phyloP scores from a whole-genome alignment of 2,329 filamentous ascomycete species.

The Cyphellophora europaea region DNA sequence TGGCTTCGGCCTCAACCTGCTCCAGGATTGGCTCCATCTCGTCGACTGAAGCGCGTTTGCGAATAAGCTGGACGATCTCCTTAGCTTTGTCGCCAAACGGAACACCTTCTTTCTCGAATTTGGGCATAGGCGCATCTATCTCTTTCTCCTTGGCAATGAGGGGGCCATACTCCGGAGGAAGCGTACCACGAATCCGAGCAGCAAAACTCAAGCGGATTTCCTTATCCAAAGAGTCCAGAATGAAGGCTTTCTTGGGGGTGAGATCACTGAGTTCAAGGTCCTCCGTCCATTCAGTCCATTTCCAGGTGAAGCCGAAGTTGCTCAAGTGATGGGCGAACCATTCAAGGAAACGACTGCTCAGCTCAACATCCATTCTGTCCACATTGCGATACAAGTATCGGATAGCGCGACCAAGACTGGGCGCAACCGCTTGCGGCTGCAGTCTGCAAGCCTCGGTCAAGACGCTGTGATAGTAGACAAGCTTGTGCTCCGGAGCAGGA shows the following conservation, averaged over 20 bases:
- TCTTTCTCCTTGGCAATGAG: constrained; percentile 83
- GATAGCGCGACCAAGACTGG: constrained; percentile 85
- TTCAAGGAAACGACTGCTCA: constrained; percentile 80
- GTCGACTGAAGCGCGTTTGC: constrained; percentile 74
- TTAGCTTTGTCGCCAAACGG: constrained; percentile 80
- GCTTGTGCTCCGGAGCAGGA: constrained; percentile 78
- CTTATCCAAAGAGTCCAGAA: constrained; percentile 83
- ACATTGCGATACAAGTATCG: constrained; percentile 79
- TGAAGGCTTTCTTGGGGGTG: constrained; percentile 88
- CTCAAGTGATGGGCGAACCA: constrained; percentile 98
- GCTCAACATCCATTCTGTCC: constrained; percentile 75
- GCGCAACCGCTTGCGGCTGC: constrained; percentile 90
- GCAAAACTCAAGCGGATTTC: constrained; percentile 95
- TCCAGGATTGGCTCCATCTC: constrained; percentile 77
- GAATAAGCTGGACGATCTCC: constrained; percentile 68
- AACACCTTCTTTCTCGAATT: constrained; percentile 65
- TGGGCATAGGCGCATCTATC: constrained; percentile 92
- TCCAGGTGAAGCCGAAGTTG: constrained; percentile 99
- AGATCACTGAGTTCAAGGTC: constrained; percentile 69
- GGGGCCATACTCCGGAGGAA: constrained; percentile 72
- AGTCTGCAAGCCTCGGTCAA: constrained; percentile 94
- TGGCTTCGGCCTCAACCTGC: constrained; percentile 71
- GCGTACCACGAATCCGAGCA: constrained; percentile 86
- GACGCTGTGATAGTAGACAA: constrained; percentile 93
- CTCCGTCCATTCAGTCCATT: constrained; percentile 94